Conservation (phyloP, 2,329 filamentous ascomycete species). For the Colletotrichum lupini region DNA sequence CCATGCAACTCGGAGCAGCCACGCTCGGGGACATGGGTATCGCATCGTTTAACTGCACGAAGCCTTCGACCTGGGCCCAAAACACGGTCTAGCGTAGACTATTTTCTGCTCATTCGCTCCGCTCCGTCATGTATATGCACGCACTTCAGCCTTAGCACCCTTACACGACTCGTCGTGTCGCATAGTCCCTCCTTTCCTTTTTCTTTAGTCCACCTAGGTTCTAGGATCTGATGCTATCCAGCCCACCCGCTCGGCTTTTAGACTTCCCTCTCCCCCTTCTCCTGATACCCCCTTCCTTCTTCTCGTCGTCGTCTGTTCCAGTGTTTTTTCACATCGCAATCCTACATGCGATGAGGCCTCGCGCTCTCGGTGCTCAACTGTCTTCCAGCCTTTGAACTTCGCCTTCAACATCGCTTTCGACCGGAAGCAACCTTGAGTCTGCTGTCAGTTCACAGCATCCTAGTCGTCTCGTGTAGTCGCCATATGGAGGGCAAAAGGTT, state of each 20-base stretch:
- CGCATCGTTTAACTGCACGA: conserved; percentile 14
- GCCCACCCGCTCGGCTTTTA: conserved; percentile 18
- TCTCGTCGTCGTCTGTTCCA: background rate
- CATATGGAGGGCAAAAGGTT: conserved; percentile 22
- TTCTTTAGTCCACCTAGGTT: conserved; percentile 6
- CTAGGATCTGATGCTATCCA: conserved; percentile 21
- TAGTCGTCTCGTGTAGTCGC: background rate
- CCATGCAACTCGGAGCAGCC: conserved; percentile 25
- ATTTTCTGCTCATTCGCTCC: conserved; percentile 11
- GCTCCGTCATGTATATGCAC: conserved; percentile 17
- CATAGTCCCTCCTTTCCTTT: conserved; percentile 32
- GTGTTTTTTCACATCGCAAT: background rate
- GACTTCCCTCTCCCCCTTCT: conserved; percentile 19
- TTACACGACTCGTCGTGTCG: conserved; percentile 28
- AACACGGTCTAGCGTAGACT: conserved; percentile 19
- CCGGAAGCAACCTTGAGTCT: no score
- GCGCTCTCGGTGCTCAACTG: background rate
- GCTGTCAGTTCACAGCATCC: background rate
- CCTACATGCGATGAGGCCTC: background rate
- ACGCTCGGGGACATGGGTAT: conserved; percentile 22
- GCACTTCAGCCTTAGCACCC: conserved; percentile 32
- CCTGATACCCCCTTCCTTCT: background rate
- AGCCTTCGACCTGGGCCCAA: conserved; percentile 27
- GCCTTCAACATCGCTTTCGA: background rate
- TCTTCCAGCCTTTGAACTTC: no score